Evolutionary conservation across 2,329 filamentous ascomycete species (phyloP).

Genomic region (Aplosporella prunicola): DNA sequence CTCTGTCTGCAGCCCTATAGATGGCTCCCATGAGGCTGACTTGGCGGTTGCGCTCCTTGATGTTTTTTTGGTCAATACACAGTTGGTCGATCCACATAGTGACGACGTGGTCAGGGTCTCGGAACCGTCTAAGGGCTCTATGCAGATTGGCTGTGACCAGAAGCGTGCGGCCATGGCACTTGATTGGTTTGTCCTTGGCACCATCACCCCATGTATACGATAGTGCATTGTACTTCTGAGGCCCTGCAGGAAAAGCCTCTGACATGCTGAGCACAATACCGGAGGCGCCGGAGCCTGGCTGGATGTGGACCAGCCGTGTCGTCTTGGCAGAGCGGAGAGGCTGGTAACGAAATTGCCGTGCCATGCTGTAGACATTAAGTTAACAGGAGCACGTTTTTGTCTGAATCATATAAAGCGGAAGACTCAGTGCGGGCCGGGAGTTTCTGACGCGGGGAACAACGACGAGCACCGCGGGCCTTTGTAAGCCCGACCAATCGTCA

Average conservation of each 20-base stretch:
- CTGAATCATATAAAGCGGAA: no score
- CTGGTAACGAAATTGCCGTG: slow-evolving; percentile 4
- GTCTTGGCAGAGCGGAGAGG: slow-evolving; percentile 2
- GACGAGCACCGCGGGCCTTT: no score
- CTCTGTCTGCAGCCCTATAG: slow-evolving; percentile 18
- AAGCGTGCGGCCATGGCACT: slow-evolving; percentile 5
- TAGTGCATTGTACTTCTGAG: slow-evolving; percentile 14
- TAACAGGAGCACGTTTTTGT: no score
- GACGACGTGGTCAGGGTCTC: slow-evolving; percentile 4
- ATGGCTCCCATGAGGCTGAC: slow-evolving; percentile 22
- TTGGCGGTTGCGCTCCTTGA: slow-evolving; percentile 17
- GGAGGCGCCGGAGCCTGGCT: not conserved
- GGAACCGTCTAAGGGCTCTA: slow-evolving; percentile 14
- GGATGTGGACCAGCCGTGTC: slow-evolving; percentile 7
- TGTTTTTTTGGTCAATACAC: slow-evolving; percentile 22
- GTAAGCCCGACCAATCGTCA: no score
- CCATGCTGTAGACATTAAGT: no score
- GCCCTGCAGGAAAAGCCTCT: slow-evolving; percentile 35
- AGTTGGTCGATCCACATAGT: slow-evolving; percentile 20
- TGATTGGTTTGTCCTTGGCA: slow-evolving; percentile 8
- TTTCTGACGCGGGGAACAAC: no score
- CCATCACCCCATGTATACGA: slow-evolving; percentile 18
- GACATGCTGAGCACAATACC: slow-evolving; percentile 3
- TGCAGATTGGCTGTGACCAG: slow-evolving; percentile 15
- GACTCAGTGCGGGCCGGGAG: no score